Percentiles rank a stretch among this genome's conserved stretches.
Evolutionary conservation across 257 asterid genomes (phyloP).

Genomic region (Agastache rugosa): DNA sequence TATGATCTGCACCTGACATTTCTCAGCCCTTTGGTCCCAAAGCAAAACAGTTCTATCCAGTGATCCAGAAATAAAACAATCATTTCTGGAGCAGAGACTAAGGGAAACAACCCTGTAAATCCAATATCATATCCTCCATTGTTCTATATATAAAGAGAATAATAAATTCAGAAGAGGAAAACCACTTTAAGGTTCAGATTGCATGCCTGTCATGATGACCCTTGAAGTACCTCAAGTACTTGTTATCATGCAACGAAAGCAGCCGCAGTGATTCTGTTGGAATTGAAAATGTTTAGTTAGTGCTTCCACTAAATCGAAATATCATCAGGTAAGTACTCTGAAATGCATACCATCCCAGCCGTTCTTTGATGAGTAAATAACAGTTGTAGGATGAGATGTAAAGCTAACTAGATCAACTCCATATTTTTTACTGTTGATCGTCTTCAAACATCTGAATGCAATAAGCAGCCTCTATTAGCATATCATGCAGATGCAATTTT

Average conservation of each 20-base stretch:
- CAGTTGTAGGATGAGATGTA: constrained; percentile 96
- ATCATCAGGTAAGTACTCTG: constrained; percentile 6
- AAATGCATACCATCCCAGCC: constrained; percentile 95
- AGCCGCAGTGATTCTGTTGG: constrained; percentile 94
- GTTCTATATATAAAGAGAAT: neutral
- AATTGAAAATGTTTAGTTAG: constrained; percentile 34
- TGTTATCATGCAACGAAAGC: constrained; percentile 94
- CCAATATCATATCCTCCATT: constrained; percentile 31
- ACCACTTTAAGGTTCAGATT: constrained; percentile 33
- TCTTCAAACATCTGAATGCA: constrained; percentile 82
- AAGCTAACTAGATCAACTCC: constrained; percentile 97
- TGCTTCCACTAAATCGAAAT: constrained; percentile 31
- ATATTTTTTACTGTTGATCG: constrained; percentile 93
- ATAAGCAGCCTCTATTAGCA: constrained; percentile 34
- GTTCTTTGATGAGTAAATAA: constrained; percentile 95
- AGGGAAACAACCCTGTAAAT: constrained; percentile 87
- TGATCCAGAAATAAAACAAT: constrained; percentile 93
- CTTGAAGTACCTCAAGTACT: constrained; percentile 96
- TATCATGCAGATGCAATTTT: constrained; percentile 23
- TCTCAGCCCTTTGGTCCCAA: constrained; percentile 99
- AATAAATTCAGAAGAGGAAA: constrained; percentile 27
- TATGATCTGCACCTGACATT: constrained; percentile 75
- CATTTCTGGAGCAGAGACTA: constrained; percentile 81
- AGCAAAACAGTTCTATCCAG: constrained; percentile 90
- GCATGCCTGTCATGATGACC: constrained; percentile 97